These are phyloP conservation scores for Didymella pinodella DNA, from an alignment of 2,329 filamentous ascomycete species.

Conservation along the genomic window DNA sequence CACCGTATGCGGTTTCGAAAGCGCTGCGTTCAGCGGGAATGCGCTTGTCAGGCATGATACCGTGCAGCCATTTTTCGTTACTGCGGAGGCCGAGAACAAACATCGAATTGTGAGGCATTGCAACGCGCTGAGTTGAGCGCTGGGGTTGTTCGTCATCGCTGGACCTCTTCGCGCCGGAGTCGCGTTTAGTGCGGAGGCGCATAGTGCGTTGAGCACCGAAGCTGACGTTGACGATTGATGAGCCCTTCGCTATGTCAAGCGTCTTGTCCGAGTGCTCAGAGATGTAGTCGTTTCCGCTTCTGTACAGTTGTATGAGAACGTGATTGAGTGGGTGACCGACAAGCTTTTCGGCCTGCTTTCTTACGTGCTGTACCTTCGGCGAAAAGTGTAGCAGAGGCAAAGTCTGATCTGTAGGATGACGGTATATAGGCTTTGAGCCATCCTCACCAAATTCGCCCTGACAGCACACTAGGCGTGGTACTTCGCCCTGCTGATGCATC, in stretches of 20 bases:
- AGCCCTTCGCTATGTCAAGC: conserved; percentile 81
- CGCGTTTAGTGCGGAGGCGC: conserved; percentile 83
- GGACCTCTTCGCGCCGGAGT: conserved; percentile 26
- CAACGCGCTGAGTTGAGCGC: conserved; percentile 68
- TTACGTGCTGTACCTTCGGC: conserved; percentile 73
- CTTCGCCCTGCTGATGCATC: conserved; percentile 89
- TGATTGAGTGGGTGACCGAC: conserved; percentile 88
- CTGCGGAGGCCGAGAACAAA: conserved; percentile 82
- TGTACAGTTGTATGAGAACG: conserved; percentile 90
- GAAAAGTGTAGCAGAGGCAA: conserved; percentile 80
- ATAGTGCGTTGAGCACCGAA: conserved; percentile 92
- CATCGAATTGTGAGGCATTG: conserved; percentile 86
- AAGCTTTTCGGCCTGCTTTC: conserved; percentile 71
- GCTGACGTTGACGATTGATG: conserved; percentile 90
- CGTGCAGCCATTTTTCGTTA: conserved; percentile 88
- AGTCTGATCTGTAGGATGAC: conserved; percentile 89
- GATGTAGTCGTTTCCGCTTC: conserved; percentile 88
- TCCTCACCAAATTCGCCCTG: conserved; percentile 76
- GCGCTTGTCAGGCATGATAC: conserved; percentile 89
- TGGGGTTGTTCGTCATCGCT: conserved; percentile 51
- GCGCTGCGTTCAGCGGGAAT: conserved; percentile 69
- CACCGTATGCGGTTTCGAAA: conserved; percentile 74
- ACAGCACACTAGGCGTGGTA: conserved; percentile 88
- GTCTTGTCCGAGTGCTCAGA: conserved; percentile 98
- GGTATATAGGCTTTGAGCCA: conserved; percentile 86